A percentile compares a stretch with the other conserved stretches of the same genome.
Evolutionary conservation across 208 protist genomes (phyloP).

Genomic region (Crithidia brevicula): DNA sequence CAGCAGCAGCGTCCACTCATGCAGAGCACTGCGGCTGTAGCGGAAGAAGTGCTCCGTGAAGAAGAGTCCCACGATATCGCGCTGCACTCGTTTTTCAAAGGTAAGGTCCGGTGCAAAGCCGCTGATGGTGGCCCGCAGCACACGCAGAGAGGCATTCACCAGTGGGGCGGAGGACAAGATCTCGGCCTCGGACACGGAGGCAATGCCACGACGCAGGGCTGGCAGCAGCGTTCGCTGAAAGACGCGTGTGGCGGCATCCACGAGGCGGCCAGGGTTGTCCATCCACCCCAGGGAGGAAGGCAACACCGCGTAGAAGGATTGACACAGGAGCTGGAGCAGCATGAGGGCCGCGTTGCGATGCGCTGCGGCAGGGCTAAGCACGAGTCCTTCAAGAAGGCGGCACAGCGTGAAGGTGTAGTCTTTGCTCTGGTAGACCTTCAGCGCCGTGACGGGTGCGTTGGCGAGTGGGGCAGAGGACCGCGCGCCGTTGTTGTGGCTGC

Average conservation of each 20-base stretch:
- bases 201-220: conserved; percentile 38
- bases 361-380: background rate
- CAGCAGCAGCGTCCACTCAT: conserved; percentile 48
- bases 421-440: conserved; percentile 27
- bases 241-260: conserved; percentile 32
- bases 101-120: conserved; percentile 28
- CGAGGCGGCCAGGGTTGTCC: conserved; percentile 33
- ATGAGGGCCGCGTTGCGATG: conserved; percentile 22
- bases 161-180: conserved; percentile 30
- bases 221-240: conserved; percentile 46
- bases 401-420: conserved; percentile 39
- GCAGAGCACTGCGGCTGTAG: conserved; percentile 38
- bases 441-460: background rate
- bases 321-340: conserved; percentile 22
- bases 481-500: background rate
- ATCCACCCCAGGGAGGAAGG: conserved; percentile 24
- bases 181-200: conserved; percentile 50
- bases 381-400: conserved; percentile 39
- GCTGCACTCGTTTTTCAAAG: conserved; percentile 43
- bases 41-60: conserved; percentile 55
- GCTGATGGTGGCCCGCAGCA: conserved; percentile 21
- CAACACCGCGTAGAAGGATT: conserved; percentile 31
- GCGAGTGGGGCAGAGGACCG: background rate
- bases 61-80: conserved; percentile 42
- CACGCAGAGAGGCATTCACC: conserved; percentile 40